Evolutionary conservation across 176 grass and related monocot genomes (phyloP).

Genomic region (Paspalum notatum): DNA sequence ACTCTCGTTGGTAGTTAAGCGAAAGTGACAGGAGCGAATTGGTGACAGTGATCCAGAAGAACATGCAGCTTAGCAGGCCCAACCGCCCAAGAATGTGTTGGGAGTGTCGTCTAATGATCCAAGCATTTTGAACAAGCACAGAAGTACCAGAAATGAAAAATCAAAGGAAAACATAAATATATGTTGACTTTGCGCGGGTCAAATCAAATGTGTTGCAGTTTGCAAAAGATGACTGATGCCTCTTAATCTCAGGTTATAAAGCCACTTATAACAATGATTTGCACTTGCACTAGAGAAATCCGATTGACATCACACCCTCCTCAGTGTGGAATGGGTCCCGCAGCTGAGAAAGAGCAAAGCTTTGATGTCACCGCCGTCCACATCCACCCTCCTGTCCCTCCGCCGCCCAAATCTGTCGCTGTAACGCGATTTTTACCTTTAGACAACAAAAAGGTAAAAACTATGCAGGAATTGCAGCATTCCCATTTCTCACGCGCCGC

Average conservation of each 20-base stretch:
- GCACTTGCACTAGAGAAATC: neutral
- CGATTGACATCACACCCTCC: conserved; percentile 3
- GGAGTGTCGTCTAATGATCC: conserved; percentile 22
- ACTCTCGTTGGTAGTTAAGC: neutral
- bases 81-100: conserved; percentile 25
- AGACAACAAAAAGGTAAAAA: neutral
- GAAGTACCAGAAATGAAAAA: neutral
- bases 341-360: neutral
- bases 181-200: neutral
- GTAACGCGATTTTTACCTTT: neutral
- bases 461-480: neutral
- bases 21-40: conserved; percentile 36
- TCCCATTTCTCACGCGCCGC: neutral
- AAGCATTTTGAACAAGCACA: neutral
- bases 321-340: neutral
- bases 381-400: conserved; percentile 18
- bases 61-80: neutral
- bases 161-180: neutral
- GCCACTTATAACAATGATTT: neutral
- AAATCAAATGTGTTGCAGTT: neutral
- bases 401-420: conserved; percentile 27
- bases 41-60: conserved; percentile 22
- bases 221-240: neutral
- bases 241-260: neutral
- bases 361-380: conserved; percentile 5